Evolutionary conservation across 2,329 filamentous ascomycete genomes (phyloP).

Genomic region (Fusarium sp.): DNA sequence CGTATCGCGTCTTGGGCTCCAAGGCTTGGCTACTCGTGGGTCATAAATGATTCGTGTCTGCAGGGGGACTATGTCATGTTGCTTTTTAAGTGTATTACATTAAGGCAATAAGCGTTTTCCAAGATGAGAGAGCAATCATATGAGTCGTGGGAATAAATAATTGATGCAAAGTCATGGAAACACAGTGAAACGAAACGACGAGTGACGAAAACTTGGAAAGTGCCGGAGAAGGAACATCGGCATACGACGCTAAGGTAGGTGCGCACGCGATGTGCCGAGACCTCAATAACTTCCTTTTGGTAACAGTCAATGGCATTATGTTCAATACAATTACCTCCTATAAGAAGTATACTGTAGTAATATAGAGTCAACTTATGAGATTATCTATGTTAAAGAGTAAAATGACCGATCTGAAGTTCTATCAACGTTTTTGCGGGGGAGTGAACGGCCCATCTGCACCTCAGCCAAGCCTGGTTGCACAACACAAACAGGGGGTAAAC

Average conservation of each 20-base stretch:
- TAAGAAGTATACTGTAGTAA: rapidly evolving
- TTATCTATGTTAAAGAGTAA: neutral
- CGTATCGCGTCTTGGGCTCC: slow-evolving; percentile 28
- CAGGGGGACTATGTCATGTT: slow-evolving; percentile 13
- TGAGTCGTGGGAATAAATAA: slow-evolving; percentile 3
- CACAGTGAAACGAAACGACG: neutral
- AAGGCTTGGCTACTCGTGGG: slow-evolving; percentile 28
- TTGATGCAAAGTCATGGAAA: slow-evolving; percentile 11
- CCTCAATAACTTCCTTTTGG: neutral
- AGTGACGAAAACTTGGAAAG: slow-evolving; percentile 17
- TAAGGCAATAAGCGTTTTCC: neutral
- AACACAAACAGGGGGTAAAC: slow-evolving; percentile 5
- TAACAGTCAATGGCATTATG: neutral
- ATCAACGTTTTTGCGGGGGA: slow-evolving; percentile 6
- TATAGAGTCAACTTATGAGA: neutral
- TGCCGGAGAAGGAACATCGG: slow-evolving; percentile 11
- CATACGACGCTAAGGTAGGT: slow-evolving; percentile 33
- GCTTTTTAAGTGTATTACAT: neutral
- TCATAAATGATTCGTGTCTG: slow-evolving; percentile 10
- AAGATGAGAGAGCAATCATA: neutral
- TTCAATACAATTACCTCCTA: neutral
- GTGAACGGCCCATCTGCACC: neutral
- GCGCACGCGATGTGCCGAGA: slow-evolving; percentile 15
- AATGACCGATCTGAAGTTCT: neutral
- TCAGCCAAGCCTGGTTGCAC: slow-evolving; percentile 1